Conservation (phyloP, 768 basidiomycete genomes). For the Leccinum boreale region DNA sequence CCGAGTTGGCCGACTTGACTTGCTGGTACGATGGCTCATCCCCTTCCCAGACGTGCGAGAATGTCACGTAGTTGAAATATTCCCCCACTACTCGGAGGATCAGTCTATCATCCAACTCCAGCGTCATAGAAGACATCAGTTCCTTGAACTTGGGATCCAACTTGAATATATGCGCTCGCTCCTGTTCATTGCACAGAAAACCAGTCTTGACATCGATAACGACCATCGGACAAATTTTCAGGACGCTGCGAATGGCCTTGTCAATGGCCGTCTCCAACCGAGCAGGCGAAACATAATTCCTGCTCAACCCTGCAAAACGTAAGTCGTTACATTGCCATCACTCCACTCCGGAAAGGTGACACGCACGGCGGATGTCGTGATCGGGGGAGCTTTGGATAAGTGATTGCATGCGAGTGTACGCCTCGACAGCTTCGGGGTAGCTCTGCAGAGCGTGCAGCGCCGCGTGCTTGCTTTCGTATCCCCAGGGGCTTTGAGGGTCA, state of each 20-base stretch:
- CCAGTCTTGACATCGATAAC: neutral
- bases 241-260: neutral
- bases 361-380: neutral
- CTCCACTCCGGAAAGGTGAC: neutral
- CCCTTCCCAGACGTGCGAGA: neutral
- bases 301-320: neutral
- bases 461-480: neutral
- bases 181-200: neutral
- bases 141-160: neutral
- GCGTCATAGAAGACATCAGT: neutral
- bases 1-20: neutral
- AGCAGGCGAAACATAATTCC: neutral
- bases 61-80: neutral
- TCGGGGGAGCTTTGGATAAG: neutral
- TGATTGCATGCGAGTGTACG: neutral
- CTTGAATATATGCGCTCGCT: neutral
- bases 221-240: neutral
- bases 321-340: neutral
- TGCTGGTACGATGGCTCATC: neutral
- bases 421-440: neutral
- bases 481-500: neutral
- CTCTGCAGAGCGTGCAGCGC: neutral
- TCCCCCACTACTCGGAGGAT: neutral
- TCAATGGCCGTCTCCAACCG: neutral
- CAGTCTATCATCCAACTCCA: neutral